Evolutionary conservation across 75 land plant species (phyloP).

Genomic region (Cryptomeria japonica): DNA sequence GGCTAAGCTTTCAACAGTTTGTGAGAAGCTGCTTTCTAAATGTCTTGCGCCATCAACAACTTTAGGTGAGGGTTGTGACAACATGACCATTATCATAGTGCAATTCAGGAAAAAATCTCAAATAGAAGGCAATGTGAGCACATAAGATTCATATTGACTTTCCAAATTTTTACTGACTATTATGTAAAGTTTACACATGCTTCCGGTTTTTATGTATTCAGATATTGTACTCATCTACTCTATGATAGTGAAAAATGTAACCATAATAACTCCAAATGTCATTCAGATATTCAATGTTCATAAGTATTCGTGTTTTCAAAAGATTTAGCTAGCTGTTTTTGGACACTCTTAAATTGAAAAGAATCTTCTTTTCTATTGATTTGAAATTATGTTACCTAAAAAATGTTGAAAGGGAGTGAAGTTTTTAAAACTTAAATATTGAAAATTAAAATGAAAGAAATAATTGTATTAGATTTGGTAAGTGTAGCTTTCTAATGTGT

Average conservation of each 20-base stretch:
- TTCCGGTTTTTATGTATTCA: not conserved
- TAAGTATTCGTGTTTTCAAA: not conserved
- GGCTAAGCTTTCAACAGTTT: slow-evolving; percentile 59
- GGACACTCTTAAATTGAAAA: slow-evolving; percentile 1
- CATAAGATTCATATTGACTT: not conserved
- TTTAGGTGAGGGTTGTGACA: slow-evolving; percentile 88
- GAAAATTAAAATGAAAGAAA: not conserved
- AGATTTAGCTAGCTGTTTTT: not conserved
- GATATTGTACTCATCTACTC: not conserved
- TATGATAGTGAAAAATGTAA: not conserved
- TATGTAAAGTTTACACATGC: not conserved
- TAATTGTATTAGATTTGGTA: not conserved
- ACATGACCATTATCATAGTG: slow-evolving; percentile 93
- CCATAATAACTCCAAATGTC: not conserved
- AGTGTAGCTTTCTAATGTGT: not conserved
- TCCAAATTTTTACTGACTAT: not conserved
- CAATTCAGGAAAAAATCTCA: slow-evolving; percentile 58
- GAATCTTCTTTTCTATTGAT: not conserved
- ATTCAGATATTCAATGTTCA: not conserved
- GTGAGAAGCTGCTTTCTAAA: slow-evolving; percentile 77
- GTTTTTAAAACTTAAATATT: not conserved
- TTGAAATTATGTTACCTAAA: not conserved
- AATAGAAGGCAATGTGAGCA: not conserved
- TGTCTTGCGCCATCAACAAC: slow-evolving; percentile 86
- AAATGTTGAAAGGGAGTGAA: not conserved